Conservation (phyloP, 1,284 basidiomycete species). For the Ceratobasidium sp. region DNA sequence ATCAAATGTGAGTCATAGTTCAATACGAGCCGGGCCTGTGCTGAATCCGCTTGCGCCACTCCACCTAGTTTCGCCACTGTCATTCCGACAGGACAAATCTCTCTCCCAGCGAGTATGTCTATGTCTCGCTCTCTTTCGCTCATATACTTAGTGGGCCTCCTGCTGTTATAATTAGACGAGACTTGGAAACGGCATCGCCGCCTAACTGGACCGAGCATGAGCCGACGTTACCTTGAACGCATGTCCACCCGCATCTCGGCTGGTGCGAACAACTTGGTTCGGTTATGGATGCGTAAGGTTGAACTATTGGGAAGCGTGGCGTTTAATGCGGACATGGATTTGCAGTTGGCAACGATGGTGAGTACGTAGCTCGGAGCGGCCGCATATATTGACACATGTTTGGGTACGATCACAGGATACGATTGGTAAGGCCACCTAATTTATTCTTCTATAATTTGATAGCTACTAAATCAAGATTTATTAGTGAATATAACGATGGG, state of each 20-base stretch:
- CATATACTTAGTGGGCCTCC: neutral
- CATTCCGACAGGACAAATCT: conserved; percentile 25
- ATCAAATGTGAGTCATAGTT: conserved; percentile 24
- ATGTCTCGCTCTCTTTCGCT: neutral
- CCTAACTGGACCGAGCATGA: conserved; percentile 37
- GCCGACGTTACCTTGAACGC: conserved; percentile 21
- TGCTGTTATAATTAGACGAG: conserved; percentile 7
- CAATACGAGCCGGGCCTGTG: neutral
- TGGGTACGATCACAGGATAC: conserved; percentile 13
- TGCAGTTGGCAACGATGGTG: conserved; percentile 37
- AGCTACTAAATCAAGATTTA: neutral
- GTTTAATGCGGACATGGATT: conserved; percentile 30
- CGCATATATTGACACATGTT: neutral
- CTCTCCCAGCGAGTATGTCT: conserved; percentile 28
- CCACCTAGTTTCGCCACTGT: conserved; percentile 20
- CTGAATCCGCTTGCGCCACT: neutral
- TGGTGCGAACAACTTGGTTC: conserved; percentile 16
- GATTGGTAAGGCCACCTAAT: conserved; percentile 30
- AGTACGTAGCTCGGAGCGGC: neutral
- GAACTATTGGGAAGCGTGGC: neutral
- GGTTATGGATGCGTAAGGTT: conserved; percentile 5
- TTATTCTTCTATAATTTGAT: neutral
- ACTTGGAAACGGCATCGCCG: conserved; percentile 39
- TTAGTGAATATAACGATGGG: conserved; percentile 34
- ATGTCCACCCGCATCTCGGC: conserved; percentile 28